Evolutionary conservation across 768 basidiomycete species (phyloP).

Genomic region (Tricholoma furcatifolium): DNA sequence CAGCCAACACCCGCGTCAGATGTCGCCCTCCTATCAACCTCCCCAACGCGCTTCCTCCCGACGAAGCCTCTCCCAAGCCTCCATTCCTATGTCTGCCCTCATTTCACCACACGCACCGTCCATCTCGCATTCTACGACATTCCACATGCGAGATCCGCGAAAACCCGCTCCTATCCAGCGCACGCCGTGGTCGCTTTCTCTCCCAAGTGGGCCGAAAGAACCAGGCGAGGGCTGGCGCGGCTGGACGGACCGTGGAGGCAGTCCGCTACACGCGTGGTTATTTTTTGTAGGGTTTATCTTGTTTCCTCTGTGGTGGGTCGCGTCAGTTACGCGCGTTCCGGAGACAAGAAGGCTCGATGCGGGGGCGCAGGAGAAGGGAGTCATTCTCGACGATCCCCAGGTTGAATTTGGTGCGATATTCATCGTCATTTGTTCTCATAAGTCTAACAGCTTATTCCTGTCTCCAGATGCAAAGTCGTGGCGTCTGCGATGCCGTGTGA

Average conservation of each 20-base stretch:
- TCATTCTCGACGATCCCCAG: slow-evolving; percentile 76
- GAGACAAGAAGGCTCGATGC: slow-evolving; percentile 62
- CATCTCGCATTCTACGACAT: slow-evolving; percentile 53
- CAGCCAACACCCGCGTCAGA: slow-evolving; percentile 19
- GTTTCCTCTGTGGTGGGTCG: slow-evolving; percentile 67
- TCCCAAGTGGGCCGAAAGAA: slow-evolving; percentile 35
- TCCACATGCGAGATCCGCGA: slow-evolving; percentile 81
- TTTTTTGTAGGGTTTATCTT: slow-evolving; percentile 74
- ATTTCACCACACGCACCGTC: slow-evolving; percentile 80
- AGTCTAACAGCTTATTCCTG: neutral
- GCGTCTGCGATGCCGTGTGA: slow-evolving; percentile 74
- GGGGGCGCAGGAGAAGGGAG: slow-evolving; percentile 60
- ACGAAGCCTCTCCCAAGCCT: slow-evolving; percentile 63
- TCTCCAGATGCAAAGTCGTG: slow-evolving; percentile 66
- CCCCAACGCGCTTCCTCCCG: slow-evolving; percentile 37
- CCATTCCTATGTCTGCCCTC: slow-evolving; percentile 79
- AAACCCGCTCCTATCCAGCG: slow-evolving; percentile 56
- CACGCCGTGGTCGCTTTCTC: slow-evolving; percentile 63
- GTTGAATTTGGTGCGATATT: slow-evolving; percentile 64
- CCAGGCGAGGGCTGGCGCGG: slow-evolving; percentile 30
- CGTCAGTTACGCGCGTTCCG: slow-evolving; percentile 52
- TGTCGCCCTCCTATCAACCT: slow-evolving; percentile 17
- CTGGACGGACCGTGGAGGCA: slow-evolving; percentile 49
- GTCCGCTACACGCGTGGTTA: slow-evolving; percentile 71
- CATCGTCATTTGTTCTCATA: neutral